Evolutionary conservation across 2,329 filamentous ascomycete genomes (phyloP).

Genomic region (Penicillium glabrum): DNA sequence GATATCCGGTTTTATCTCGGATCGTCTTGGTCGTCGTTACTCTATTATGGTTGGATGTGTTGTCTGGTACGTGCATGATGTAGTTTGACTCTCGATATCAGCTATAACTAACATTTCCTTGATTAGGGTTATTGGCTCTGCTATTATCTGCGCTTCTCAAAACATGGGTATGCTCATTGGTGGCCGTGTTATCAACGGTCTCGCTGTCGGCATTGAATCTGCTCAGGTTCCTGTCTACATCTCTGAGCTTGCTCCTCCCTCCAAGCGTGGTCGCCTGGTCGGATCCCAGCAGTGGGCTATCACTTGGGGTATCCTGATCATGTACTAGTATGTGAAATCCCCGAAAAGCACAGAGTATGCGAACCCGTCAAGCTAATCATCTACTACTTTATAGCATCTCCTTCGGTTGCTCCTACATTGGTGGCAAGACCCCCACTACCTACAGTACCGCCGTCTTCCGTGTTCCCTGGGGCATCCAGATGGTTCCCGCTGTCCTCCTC

Average conservation of each 20-base stretch:
- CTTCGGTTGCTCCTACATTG: conserved; percentile 49
- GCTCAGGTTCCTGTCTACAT: conserved; percentile 70
- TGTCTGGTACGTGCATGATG: conserved; percentile 41
- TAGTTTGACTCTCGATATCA: neutral
- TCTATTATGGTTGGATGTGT: conserved; percentile 53
- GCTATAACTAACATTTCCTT: neutral
- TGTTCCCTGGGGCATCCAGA: conserved; percentile 64
- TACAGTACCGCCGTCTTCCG: conserved; percentile 59
- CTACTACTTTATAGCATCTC: conserved; percentile 33
- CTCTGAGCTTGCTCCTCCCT: conserved; percentile 60
- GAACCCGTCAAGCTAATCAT: neutral
- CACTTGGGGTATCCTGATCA: conserved; percentile 67
- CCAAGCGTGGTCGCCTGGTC: conserved; percentile 61
- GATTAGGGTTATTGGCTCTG: conserved; percentile 48
- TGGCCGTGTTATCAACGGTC: conserved; percentile 68
- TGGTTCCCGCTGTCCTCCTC: conserved; percentile 58
- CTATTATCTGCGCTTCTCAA: conserved; percentile 61
- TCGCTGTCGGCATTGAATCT: conserved; percentile 73
- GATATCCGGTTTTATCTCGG: conserved; percentile 52
- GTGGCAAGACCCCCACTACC: conserved; percentile 48
- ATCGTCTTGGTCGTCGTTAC: conserved; percentile 43
- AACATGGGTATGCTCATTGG: conserved; percentile 69
- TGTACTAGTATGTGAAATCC: conserved; percentile 56
- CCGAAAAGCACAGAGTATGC: neutral
- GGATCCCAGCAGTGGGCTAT: conserved; percentile 73